Conservation (phyloP, 2,329 filamentous ascomycete genomes). For the Alternaria alternata region DNA sequence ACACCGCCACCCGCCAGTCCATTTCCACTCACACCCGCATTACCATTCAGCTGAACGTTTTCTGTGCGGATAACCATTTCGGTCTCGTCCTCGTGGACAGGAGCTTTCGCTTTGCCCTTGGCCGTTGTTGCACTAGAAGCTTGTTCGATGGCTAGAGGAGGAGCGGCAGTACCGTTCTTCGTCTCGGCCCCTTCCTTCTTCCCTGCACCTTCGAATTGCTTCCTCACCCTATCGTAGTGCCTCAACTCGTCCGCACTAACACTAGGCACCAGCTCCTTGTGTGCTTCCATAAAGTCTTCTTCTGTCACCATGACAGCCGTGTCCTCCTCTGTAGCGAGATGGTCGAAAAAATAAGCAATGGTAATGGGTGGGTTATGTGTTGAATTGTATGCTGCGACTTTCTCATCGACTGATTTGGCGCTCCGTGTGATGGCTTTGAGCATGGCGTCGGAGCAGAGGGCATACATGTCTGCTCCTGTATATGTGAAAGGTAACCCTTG, state of each 20-base stretch:
- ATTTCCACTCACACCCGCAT: not conserved
- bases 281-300: conserved; percentile 83
- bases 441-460: conserved; percentile 97
- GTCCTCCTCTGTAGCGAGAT: conserved; percentile 82
- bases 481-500: conserved; percentile 89
- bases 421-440: conserved; percentile 96
- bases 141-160: not conserved
- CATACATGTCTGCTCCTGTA: conserved; percentile 96
- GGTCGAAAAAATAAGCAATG: conserved; percentile 96
- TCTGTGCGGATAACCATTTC: conserved; percentile 54
- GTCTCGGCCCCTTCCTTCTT: conserved; percentile 47
- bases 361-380: conserved; percentile 64
- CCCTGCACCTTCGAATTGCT: conserved; percentile 76
- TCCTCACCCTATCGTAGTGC: conserved; percentile 87
- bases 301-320: conserved; percentile 88
- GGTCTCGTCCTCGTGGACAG: conserved; percentile 43
- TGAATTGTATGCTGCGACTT: conserved; percentile 75
- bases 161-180: conserved; percentile 42
- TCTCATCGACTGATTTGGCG: conserved; percentile 81
- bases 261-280: conserved; percentile 87
- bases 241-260: conserved; percentile 91
- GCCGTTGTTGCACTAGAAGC: conserved; percentile 27
- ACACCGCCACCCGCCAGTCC: conserved; percentile 1
- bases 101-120: conserved; percentile 40
- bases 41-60: conserved; percentile 45